phyloP scores from a whole-genome alignment of 805 yeast genomes.

The Metschnikowia kofuensis region DNA sequence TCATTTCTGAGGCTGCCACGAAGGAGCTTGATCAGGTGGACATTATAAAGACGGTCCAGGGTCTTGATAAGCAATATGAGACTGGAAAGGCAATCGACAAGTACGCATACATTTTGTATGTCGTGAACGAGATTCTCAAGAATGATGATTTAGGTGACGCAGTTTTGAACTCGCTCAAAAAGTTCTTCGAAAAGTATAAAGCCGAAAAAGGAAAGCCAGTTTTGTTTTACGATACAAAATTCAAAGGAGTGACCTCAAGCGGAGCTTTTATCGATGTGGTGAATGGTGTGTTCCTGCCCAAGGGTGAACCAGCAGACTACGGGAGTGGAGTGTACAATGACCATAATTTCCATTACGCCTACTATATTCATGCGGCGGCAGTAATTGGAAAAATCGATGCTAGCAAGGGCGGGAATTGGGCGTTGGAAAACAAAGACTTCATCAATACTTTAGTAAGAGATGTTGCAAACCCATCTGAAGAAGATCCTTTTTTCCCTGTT shows the following conservation, averaged over 20 bases:
- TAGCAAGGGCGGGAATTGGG: constrained; percentile 58
- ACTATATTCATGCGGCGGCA: constrained; percentile 80
- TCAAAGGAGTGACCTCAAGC: constrained; percentile 55
- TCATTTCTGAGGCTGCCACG: constrained; percentile 45
- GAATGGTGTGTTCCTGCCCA: not conserved
- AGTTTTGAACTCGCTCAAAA: constrained; percentile 36
- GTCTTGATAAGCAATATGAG: constrained; percentile 44
- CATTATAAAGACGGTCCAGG: constrained; percentile 37
- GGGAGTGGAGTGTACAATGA: constrained; percentile 81
- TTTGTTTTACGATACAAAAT: constrained; percentile 53
- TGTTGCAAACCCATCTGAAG: constrained; percentile 57
- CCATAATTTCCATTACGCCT: constrained; percentile 87
- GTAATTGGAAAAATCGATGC: constrained; percentile 65
- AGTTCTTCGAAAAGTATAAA: constrained; percentile 42
- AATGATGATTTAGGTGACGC: constrained; percentile 38
- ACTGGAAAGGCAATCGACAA: constrained; percentile 44
- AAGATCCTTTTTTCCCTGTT: constrained; percentile 58
- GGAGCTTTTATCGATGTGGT: constrained; percentile 19
- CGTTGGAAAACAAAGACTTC: constrained; percentile 47
- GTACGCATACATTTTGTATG: constrained; percentile 53
- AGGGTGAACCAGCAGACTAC: constrained; percentile 40
- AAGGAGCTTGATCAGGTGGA: constrained; percentile 43
- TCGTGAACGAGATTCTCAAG: constrained; percentile 46
- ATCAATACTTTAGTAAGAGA: constrained; percentile 63
- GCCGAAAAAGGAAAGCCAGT: constrained; percentile 47